Base-by-base conservation (phyloP, 495 filamentous ascomycete species). In the Penicillium flavigenum region DNA sequence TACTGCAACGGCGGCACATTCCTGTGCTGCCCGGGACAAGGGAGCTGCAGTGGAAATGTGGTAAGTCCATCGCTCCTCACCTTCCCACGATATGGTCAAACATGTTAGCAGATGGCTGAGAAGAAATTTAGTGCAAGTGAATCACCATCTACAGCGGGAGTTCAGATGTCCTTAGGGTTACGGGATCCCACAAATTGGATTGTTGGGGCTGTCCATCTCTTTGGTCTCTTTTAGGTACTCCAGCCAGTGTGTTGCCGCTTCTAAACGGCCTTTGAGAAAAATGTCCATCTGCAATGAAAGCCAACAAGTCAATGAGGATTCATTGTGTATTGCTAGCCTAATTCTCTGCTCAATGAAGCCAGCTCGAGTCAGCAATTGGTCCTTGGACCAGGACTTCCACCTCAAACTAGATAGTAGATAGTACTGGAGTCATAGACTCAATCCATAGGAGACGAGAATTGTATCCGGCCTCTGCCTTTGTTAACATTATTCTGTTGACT, bases 1-100 rank as follows among this genome's bases (percentile, higher is more conserved):
- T 47, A 29, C 12, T 55, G 53, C 43, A 55, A 55, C 9, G 53
- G 20, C 6, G 53, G 53, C 4, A 55, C 53, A 8, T 55, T 55
- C 53, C 43, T 39, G 9, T 55, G 53, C 53, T 55, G 53, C 24
- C 29, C 19, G 9, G 53, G 53, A 16, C 53, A 55, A 22, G 53
- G 53, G 8, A 47, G n/a, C 31, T 55, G 53, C 8, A 27, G n/a
- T 14, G 53, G 53, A 11, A 44, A 44, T 29, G 43, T 47, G 19
- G 53, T 55, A 47, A 26, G 53, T 55, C 24, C 5, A 26, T 6
- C 5, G 24, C 24, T 26, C 5, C 24, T 26, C 24, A 26, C 24
- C n/a, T n/a, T n/a, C n/a, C n/a, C n/a, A n/a, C n/a, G 12, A 44
- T 44, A 22, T 44, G 42, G 42, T 10, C 20, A 44, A 44, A 44